Percentiles rank a stretch among this genome's conserved stretches.
phyloP scores from a whole-genome alignment of 768 basidiomycete species.

The Amanita inopinata region DNA sequence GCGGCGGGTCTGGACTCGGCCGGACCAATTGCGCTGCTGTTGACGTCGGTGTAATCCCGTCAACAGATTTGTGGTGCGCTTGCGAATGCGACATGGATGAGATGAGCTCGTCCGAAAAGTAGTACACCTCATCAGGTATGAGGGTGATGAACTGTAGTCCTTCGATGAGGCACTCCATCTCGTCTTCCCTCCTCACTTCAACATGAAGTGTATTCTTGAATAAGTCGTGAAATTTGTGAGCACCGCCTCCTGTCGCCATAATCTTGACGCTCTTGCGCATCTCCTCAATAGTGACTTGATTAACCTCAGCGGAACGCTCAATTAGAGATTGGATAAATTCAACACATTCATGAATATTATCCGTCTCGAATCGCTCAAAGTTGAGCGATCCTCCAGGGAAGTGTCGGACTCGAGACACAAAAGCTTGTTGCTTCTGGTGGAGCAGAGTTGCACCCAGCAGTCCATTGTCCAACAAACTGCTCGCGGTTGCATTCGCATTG shows the following conservation, averaged over 20 bases:
- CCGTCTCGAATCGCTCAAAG: conserved; percentile 95
- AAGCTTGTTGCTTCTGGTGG: conserved; percentile 48
- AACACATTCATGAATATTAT: conserved; percentile 76
- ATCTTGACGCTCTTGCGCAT: conserved; percentile 94
- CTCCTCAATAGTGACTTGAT: conserved; percentile 79
- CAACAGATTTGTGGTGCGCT: conserved; percentile 2
- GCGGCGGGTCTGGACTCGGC: conserved; percentile 85
- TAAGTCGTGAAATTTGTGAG: conserved; percentile 86
- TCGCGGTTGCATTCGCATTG: conserved; percentile 23
- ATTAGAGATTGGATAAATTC: conserved; percentile 84
- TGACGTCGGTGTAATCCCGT: conserved; percentile 15
- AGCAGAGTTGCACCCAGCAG: conserved; percentile 57
- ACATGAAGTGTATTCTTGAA: conserved; percentile 68
- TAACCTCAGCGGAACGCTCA: conserved; percentile 72
- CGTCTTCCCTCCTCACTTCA: conserved; percentile 86
- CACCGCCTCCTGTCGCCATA: conserved; percentile 96
- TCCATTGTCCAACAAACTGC: conserved; percentile 26
- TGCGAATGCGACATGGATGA: conserved; percentile 40
- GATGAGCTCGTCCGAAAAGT: conserved; percentile 96
- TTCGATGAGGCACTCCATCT: conserved; percentile 98
- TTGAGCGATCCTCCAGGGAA: conserved; percentile 96
- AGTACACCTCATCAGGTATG: conserved; percentile 97
- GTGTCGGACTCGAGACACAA: conserved; percentile 26
- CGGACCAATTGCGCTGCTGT: too few species aligned
- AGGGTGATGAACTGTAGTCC: conserved; percentile 93